Base-by-base conservation (phyloP, 2,329 filamentous ascomycete species). In the Cladophialophora carrionii region DNA sequence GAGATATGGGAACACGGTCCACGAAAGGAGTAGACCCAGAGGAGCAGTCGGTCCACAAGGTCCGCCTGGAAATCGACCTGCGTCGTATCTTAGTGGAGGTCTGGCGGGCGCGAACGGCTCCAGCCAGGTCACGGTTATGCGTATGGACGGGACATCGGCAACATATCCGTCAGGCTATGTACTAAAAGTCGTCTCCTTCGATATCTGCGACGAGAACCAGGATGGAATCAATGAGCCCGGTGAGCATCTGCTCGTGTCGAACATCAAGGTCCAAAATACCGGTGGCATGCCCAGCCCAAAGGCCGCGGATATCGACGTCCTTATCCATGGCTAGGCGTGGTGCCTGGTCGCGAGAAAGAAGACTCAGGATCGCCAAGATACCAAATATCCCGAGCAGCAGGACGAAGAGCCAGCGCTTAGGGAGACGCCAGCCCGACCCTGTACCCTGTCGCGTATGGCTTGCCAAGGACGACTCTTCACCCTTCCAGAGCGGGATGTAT, bases 221-320 rank as follows among this genome's bases (percentile, higher is more conserved):
- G 69, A 71, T 51, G 69, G 68, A 29, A 63, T 70, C 22, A 66
- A 66, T 53, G 69, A 71, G 53, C 69, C 69, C 22, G 69, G 68
- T 26, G 69, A 71, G 51, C 26, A 67, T 57, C 48, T 74, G 69
- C 57, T 41, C n/a, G 20, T 64, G 20, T 26, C 57, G n/a, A 57
- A 57, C 43, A 64, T 64, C 26, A 60, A 49, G 32, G 58, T 64
- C 43, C 14, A 63, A 37, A 58, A 58, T 22, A 58, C 56, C 34
- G 52, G 52, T 31, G 56, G 56, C 9, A 58, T 58, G 56, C 56
- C 56, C 32, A 43, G 32, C 37, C 32, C 56, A 10, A 58, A 58
- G 34, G 31, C 52, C 8, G 26, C 26, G 14, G 32, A 37, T 31
- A 55, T 55, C n/a, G n/a, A 55, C 6, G 26, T 55, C 6, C 52